Evolutionary conservation across 192 early-diverging fungal genomes (phyloP).

Genomic region (Globomyces pollinis-pini): DNA sequence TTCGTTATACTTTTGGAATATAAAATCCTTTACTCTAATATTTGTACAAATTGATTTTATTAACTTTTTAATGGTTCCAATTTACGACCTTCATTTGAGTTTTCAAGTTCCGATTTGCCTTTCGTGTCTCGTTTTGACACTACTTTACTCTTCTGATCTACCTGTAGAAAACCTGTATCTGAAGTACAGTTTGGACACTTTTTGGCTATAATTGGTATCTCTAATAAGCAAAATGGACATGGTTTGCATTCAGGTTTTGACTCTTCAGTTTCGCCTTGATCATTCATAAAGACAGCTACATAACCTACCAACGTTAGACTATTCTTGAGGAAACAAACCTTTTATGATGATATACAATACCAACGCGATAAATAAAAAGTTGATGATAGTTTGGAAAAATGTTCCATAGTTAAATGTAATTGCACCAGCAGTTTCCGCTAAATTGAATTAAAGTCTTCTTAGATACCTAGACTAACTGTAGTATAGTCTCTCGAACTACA

Average conservation of each 20-base stretch:
- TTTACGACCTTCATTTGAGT: too few relatives aligned
- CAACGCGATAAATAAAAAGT: slow-evolving; percentile 52
- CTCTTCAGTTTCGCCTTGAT: background rate
- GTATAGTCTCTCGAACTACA: background rate
- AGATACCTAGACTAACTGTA: background rate
- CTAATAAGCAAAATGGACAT: slow-evolving; percentile 24
- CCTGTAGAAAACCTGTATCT: too few relatives aligned
- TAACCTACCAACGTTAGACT: slow-evolving; percentile 25
- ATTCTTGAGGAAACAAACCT: too few relatives aligned
- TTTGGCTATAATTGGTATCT: slow-evolving; percentile 28
- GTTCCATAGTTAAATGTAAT: slow-evolving; percentile 52
- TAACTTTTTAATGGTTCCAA: too few relatives aligned
- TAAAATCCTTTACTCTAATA: too few relatives aligned
- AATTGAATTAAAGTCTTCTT: background rate
- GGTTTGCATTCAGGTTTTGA: slow-evolving; percentile 9
- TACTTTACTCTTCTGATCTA: too few relatives aligned
- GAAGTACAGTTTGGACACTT: slow-evolving; percentile 30
- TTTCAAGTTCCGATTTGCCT: too few relatives aligned
- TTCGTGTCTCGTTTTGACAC: too few relatives aligned
- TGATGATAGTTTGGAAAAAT: slow-evolving; percentile 55
- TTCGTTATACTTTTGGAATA: too few relatives aligned
- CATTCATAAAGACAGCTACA: slow-evolving; percentile 12
- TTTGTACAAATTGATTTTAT: too few relatives aligned
- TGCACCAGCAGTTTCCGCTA: slow-evolving; percentile 31
- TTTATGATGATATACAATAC: slow-evolving; percentile 59